Base-by-base conservation (phyloP, 2,329 filamentous ascomycete genomes). In the Pestalotiopsis sp. region DNA sequence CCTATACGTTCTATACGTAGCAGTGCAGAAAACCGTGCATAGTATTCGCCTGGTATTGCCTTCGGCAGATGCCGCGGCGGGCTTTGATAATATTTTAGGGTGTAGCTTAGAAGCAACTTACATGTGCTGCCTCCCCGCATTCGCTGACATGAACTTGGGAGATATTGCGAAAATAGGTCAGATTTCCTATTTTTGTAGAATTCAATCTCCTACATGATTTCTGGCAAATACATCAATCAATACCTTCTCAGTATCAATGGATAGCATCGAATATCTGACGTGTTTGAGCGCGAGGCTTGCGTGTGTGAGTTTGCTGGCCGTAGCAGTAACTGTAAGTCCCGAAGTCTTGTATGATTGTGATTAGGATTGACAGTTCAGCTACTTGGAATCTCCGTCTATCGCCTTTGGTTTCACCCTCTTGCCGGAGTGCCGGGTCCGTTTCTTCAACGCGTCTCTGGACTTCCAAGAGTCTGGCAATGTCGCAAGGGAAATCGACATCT, bases 381-480 rank as follows among this genome's bases (percentile, higher is more conserved):
- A 45, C 31, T 67, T 20, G n/a, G 27, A 12, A 20, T 67, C 12
- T 38, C 17, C 39, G 12, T 58, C 14, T 67, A 67, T 17, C 65
- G 65, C 38, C 17, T 67, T n/a, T 67, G 65, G 23, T 52, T 62
- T 25, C 65, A 62, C 58, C 65, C 58, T 14, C 65, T 67, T 14
- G 65, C 65, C 23, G 12, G 39, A 11, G 39, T 67, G 11, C 58
- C 58, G 3, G 65, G 65, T 11, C 65, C 65, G 13, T 67, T 67
- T 41, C 39, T 67, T 12, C 65, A 67, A 25, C 65, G 65, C 23
- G 23, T 67, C 7, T 67, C 65, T 12, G 65, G 65, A 20, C 58
- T 67, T 9, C 58, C 65, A 11, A 59, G 65, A 23, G 36, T 67
- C 27, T 67, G 65, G 65, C 65, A 67, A 12, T 67, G 58, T n/a